These are phyloP conservation scores for Penicillium cosmopolitanum DNA, from an alignment of 495 filamentous ascomycete species.

Conservation along the genomic window DNA sequence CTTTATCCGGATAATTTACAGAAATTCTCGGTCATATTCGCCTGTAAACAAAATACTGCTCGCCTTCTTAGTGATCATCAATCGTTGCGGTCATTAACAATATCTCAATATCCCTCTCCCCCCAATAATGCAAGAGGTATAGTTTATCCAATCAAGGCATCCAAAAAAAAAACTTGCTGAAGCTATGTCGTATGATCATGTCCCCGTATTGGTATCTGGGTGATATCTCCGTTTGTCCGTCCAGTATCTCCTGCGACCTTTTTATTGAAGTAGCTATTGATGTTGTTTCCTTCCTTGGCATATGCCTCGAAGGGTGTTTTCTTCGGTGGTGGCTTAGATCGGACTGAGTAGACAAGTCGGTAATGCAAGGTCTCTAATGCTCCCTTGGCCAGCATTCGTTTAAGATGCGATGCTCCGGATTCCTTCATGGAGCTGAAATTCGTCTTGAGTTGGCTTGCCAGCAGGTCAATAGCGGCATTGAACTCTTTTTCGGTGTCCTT, in stretches of 20 bases:
- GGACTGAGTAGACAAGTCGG: slow-evolving; percentile 68
- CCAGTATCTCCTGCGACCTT: neutral
- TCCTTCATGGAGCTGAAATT: slow-evolving; percentile 75
- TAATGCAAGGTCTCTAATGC: slow-evolving; percentile 71
- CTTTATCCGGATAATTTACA: slow-evolving; percentile 24
- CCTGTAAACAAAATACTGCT: slow-evolving; percentile 11
- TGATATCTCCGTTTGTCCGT: neutral
- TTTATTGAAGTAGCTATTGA: slow-evolving; percentile 16
- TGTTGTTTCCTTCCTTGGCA: slow-evolving; percentile 21
- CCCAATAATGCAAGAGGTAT: neutral
- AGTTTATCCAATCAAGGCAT: neutral
- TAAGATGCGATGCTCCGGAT: slow-evolving; percentile 70
- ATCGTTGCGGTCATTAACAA: slow-evolving; percentile 15
- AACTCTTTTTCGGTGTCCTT: slow-evolving; percentile 55
- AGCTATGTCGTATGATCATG: slow-evolving; percentile 2
- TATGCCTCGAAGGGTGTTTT: slow-evolving; percentile 56
- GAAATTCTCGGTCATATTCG: slow-evolving; percentile 34
- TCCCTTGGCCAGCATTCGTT: slow-evolving; percentile 73
- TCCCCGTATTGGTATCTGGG: slow-evolving; percentile 21
- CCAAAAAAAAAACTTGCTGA: neutral
- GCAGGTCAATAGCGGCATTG: slow-evolving; percentile 68
- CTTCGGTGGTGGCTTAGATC: slow-evolving; percentile 65
- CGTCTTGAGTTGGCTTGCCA: slow-evolving; percentile 63
- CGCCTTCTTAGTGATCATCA: slow-evolving; percentile 14
- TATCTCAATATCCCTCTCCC: neutral